A percentile compares a stretch with the other conserved stretches of the same genome.
Conservation (phyloP, 306 rosid species). For the Argentina anserina region DNA sequence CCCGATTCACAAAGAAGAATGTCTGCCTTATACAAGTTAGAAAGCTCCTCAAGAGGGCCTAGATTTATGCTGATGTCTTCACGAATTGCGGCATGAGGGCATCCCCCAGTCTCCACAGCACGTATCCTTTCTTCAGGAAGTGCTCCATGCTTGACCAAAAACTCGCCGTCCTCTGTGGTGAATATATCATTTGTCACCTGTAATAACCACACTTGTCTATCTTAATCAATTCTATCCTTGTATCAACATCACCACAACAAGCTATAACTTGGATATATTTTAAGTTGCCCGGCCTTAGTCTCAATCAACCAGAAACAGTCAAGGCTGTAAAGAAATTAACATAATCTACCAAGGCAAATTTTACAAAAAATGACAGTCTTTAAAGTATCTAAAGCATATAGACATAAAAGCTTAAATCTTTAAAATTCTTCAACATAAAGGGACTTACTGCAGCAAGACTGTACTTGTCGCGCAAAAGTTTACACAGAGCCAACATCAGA, state of each 20-base stretch:
- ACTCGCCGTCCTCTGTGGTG: constrained; percentile 96
- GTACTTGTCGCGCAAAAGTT: constrained; percentile 64
- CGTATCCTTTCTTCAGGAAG: constrained; percentile 91
- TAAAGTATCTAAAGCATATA: not conserved
- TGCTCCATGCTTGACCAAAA: constrained; percentile 88
- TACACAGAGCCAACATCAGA: constrained; percentile 87
- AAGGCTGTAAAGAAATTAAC: not conserved
- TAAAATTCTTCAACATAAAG: not conserved
- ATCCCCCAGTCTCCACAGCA: constrained; percentile 97
- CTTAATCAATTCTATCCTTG: not conserved
- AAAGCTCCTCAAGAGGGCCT: constrained; percentile 93
- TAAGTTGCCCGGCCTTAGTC: not conserved
- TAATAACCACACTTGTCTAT: not conserved
- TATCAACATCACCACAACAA: not conserved
- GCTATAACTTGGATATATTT: not conserved
- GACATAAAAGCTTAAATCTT: not conserved
- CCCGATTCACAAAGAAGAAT: constrained; percentile 97
- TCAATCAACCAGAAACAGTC: not conserved
- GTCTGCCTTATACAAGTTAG: constrained; percentile 71
- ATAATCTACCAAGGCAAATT: not conserved
- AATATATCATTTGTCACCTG: constrained; percentile 98
- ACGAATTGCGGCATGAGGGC: constrained; percentile 93
- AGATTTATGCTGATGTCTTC: constrained; percentile 98
- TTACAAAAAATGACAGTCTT: not conserved
- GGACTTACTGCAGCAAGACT: constrained; percentile 91